Conservation (phyloP, 2,329 filamentous ascomycete species). For the Ophiostoma quercus region DNA sequence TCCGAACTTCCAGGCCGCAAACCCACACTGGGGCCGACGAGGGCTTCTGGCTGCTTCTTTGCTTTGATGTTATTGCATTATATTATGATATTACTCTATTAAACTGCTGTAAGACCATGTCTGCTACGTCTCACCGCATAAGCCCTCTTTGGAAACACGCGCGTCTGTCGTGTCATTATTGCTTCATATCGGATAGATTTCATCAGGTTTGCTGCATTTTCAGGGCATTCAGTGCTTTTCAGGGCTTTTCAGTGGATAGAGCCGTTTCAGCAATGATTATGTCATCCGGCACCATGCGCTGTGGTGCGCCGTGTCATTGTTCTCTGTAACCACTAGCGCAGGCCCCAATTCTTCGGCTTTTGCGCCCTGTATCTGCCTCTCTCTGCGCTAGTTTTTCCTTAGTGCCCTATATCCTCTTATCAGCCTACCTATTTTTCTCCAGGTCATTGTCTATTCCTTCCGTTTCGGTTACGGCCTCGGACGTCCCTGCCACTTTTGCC, state of each 20-base stretch:
- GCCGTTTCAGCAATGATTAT: neutral
- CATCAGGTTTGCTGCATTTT: neutral
- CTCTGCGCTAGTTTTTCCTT: constrained; percentile 12
- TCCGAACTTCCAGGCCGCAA: constrained; percentile 2
- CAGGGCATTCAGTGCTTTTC: neutral
- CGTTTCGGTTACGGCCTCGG: constrained; percentile 9
- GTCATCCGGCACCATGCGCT: neutral
- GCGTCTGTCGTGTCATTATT: neutral
- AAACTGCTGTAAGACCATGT: neutral
- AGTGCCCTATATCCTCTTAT: neutral
- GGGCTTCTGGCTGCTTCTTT: neutral
- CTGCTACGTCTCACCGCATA: constrained; percentile 6
- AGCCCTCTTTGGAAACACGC: neutral
- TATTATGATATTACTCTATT: neutral
- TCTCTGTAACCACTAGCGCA: neutral
- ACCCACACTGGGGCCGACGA: neutral
- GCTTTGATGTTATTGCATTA: neutral
- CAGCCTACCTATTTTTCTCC: neutral
- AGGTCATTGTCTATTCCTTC: neutral
- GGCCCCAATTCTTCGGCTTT: neutral
- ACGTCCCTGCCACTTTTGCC: neutral
- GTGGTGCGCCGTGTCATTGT: neutral
- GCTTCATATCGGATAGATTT: constrained; percentile 1
- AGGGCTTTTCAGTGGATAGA: neutral
- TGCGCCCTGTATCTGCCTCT: neutral